Conservation (phyloP, 2,329 filamentous ascomycete species). For the Plenodomus tracheiphilus region DNA sequence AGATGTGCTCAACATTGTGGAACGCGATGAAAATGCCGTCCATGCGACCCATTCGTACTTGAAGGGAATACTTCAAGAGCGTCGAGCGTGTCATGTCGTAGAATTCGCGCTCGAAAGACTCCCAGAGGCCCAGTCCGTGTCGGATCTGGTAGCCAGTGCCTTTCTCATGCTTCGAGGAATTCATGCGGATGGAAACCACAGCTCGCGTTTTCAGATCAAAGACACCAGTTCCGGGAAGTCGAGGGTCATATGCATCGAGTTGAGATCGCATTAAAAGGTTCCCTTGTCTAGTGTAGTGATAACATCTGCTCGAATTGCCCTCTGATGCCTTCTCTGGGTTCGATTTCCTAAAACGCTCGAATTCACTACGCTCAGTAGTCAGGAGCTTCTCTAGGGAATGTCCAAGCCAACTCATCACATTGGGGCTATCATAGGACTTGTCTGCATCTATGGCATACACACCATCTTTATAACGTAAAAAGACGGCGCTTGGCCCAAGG, state of each 20-base stretch:
- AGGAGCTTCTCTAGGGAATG: conserved; percentile 97
- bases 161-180: conserved; percentile 69
- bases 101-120: conserved; percentile 94
- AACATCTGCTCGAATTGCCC: conserved; percentile 62
- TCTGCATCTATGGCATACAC: conserved; percentile 94
- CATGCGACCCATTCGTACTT: conserved; percentile 97
- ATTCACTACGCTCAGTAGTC: conserved; percentile 79
- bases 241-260: conserved; percentile 83
- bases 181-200: conserved; percentile 90
- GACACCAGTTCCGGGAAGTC: conserved; percentile 87
- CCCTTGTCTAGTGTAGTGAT: conserved; percentile 82
- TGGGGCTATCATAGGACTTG: conserved; percentile 84
- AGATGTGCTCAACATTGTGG: conserved; percentile 93
- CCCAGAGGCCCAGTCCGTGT: conserved; percentile 72
- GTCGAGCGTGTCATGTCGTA: conserved; percentile 95
- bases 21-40: conserved; percentile 97
- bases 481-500: conserved; percentile 72
- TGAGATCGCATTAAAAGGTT: conserved; percentile 95
- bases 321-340: conserved; percentile 66
- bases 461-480: conserved; percentile 80
- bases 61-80: conserved; percentile 94
- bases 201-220: conserved; percentile 97
- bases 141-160: conserved; percentile 88
- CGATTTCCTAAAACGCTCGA: conserved; percentile 72
- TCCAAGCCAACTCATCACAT: conserved; percentile 86